A percentile compares a stretch with the other conserved stretches of the same genome.
Evolutionary conservation across 352 stramenopile species (phyloP).

Genomic region (Elongisporangium anandrum): DNA sequence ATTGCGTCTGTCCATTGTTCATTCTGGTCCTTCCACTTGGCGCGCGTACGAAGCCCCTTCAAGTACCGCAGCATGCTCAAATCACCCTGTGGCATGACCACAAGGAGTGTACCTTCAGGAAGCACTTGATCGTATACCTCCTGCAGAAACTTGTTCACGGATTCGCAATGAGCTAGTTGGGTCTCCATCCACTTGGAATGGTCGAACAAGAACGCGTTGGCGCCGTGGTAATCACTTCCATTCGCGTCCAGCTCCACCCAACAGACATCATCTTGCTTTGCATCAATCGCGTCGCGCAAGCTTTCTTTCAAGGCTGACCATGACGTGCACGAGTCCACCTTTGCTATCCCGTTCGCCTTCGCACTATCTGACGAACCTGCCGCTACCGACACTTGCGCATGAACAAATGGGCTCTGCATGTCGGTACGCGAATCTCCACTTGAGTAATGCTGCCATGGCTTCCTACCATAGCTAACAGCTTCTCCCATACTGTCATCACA

Average conservation of each 20-base stretch:
- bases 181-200: conserved; percentile 66
- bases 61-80: conserved; percentile 66
- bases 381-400: conserved; percentile 23
- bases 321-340: conserved; percentile 24
- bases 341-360: conserved; percentile 11
- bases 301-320: conserved; percentile 30
- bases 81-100: conserved; percentile 72
- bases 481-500: conserved; percentile 7
- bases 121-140: conserved; percentile 36
- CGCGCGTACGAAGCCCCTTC: conserved; percentile 65
- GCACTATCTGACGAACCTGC: not conserved
- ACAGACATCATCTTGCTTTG: conserved; percentile 40
- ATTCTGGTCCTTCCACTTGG: conserved; percentile 67
- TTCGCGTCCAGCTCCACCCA: conserved; percentile 71
- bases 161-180: conserved; percentile 42
- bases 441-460: conserved; percentile 70
- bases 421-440: conserved; percentile 56
- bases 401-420: conserved; percentile 42
- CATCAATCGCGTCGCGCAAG: conserved; percentile 19
- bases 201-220: conserved; percentile 56
- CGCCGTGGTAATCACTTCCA: conserved; percentile 10
- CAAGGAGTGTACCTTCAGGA: conserved; percentile 42
- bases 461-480: conserved; percentile 13
- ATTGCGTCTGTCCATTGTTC: conserved; percentile 39
- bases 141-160: conserved; percentile 45